Evolutionary conservation across 1,284 basidiomycete species (phyloP), one percentile per base, ranked within the genome.

Genomic region (Pyrrhoderma noxium): DNA sequence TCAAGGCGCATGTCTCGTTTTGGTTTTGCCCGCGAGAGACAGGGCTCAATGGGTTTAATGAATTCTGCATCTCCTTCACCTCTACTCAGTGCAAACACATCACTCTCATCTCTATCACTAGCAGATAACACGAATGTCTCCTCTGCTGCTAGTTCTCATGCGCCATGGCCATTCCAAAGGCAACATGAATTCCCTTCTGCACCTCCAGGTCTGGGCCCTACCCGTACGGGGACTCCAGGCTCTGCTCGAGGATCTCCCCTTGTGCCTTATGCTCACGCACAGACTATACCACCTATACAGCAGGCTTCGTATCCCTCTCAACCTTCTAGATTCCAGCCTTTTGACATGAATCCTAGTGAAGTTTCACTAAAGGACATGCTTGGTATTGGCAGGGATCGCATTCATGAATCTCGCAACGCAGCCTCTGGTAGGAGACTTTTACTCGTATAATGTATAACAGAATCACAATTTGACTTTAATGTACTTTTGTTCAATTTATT

Each of bases 1-100:
- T 65, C 67, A 14, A 71, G 86, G 52, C 85, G 83, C 58, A 76
- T 89, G 36, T 91, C 89, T 5, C 76, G 89, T 18, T 92, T 92
- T 66, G 85, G 82, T 16, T 93, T 93, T 64, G 89, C 89, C 8
- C 79, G 86, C 19, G 82, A 82, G 14, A 75, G 79, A 41, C 84
- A 82, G 56, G 73, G 74, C 1, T 78, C 82, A 8, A 74, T 72
- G 16, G 61, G 72, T 43, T 62, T 79, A 2, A 40, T 46, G 37
- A 77, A 80, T 11, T 85, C 83, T 18, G 81, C 83, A 37, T 69
- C 73, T 3, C 63, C 80, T 19, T 80, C 82, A 14, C 78, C 82
- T 7, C 66, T 80, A 36, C 23, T 56, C 4, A 77, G 70, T 43
- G 68, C 67, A 42, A 71, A 67, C 51, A 82, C 83, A 44, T 71